Conservation (phyloP, 2,329 filamentous ascomycete species). For the Pestalotiopsis fici region DNA sequence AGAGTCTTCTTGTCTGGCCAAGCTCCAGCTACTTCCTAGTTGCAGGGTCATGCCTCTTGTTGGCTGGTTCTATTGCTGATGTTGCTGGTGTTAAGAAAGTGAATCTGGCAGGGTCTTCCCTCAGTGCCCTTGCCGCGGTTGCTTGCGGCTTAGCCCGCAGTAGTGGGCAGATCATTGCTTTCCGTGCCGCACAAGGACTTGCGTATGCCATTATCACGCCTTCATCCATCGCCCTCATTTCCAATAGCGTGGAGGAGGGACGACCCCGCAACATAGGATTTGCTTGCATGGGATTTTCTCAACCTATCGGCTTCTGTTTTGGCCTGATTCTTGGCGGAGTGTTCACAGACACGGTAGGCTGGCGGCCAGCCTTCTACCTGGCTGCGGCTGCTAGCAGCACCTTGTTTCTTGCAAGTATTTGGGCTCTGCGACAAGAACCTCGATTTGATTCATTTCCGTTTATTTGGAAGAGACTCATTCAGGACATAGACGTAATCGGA, state of each 20-base stretch:
- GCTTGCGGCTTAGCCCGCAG: conserved; percentile 33
- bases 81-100: conserved; percentile 34
- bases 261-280: conserved; percentile 41
- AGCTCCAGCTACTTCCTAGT: conserved; percentile 22
- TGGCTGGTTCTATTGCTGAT: conserved; percentile 38
- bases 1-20: conserved; percentile 15
- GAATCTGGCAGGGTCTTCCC: conserved; percentile 33
- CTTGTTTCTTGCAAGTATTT: conserved; percentile 28
- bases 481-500: too few relatives aligned
- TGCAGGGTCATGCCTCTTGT: conserved; percentile 28
- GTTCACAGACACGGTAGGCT: conserved; percentile 47
- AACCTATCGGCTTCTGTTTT: conserved; percentile 47
- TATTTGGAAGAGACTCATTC: too few relatives aligned
- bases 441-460: too few relatives aligned
- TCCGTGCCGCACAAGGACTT: conserved; percentile 34
- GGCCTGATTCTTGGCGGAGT: conserved; percentile 52
- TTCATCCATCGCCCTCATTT: conserved; percentile 36
- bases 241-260: conserved; percentile 36
- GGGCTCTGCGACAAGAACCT: conserved; percentile 12
- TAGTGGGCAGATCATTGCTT: conserved; percentile 36
- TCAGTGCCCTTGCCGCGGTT: conserved; percentile 33
- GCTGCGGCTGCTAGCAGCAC: conserved; percentile 30
- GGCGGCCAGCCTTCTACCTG: conserved; percentile 46
- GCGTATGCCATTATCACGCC: conserved; percentile 39
- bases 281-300: conserved; percentile 44